Base-by-base conservation (phyloP, 2,329 filamentous ascomycete genomes). In the Claviceps sorghi region DNA sequence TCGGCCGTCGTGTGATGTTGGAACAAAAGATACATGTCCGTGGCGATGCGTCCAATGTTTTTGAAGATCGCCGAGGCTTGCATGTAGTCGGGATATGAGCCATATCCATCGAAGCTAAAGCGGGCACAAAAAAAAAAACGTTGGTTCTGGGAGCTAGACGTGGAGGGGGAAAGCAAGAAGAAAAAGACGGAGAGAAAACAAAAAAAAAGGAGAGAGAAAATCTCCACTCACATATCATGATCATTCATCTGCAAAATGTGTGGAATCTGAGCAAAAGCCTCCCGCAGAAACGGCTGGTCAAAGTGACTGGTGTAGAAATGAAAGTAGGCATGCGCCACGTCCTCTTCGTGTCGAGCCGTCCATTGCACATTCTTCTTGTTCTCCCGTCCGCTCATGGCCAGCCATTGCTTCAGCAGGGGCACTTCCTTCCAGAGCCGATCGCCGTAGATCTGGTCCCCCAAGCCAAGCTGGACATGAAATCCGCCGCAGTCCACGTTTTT, bases 271-370 rank as follows among this genome's bases (percentile, higher is more conserved):
- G 93, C 93, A 72, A 95, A 98, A 0, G 91, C 90, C 68, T 98
- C 93, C 55, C 93, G 77, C 58, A 98, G 68, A 67, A 94, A 91
- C 7, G 91, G 90, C 68, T 98, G 93, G 64, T 98, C 93, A 65
- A 98, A 97, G 67, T 97, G 91, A 59, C 89, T 95, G 1, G 90
- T 95, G 65, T 98, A 98, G 67, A 95, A 98, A 67, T 98, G 93
- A 68, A 98, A 98, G 71, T 95, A 98, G 8, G 93, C 90, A 68
- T 97, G 90, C 2, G 85, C 83, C 19, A 95, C 88, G 63, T 98
- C 93, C 63, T 98, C 91, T 64, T 98, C 89, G 61, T 97, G 88
- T 49, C 88, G 84, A 3, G 91, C 88, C 8, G 90, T 95, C 93
- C 93, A 98, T 44, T 83, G 78, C 0, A 88, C 84, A 59, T 83